Evolutionary conservation across 441 rosid species (phyloP).

Genomic region (Viola pubescens): DNA sequence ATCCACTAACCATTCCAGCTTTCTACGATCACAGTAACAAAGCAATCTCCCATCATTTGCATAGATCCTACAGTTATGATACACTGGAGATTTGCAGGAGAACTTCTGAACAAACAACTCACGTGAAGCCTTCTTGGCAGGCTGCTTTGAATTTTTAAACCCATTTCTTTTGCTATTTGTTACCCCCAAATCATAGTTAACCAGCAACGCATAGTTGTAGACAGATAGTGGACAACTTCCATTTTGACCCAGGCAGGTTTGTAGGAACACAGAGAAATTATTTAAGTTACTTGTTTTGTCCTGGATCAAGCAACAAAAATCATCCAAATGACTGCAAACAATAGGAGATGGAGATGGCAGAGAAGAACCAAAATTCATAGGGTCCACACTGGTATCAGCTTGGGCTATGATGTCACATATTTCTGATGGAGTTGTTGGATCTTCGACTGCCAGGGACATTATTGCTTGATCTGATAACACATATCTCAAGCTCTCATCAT

Average conservation of each 20-base stretch:
- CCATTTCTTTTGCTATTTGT: slow-evolving; percentile 44
- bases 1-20: slow-evolving; percentile 75
- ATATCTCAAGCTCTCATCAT: slow-evolving; percentile 85
- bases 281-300: slow-evolving; percentile 36
- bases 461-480: slow-evolving; percentile 79
- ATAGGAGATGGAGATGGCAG: slow-evolving; percentile 1
- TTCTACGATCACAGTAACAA: slow-evolving; percentile 84
- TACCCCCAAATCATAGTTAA: slow-evolving; percentile 38
- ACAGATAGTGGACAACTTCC: slow-evolving; percentile 66
- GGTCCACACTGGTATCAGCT: slow-evolving; percentile 50
- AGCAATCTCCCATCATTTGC: slow-evolving; percentile 88
- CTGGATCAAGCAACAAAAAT: slow-evolving; percentile 36
- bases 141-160: slow-evolving; percentile 40
- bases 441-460: slow-evolving; percentile 48
- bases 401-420: slow-evolving; percentile 41
- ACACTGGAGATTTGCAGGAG: slow-evolving; percentile 95
- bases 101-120: slow-evolving; percentile 79
- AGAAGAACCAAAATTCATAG: slow-evolving; percentile 22
- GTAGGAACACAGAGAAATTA: slow-evolving; percentile 42
- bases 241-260: slow-evolving; percentile 61
- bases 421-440: slow-evolving; percentile 37
- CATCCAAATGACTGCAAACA: slow-evolving; percentile 28
- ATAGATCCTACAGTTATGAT: slow-evolving; percentile 88
- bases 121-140: slow-evolving; percentile 64
- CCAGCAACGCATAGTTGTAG: slow-evolving; percentile 63